Conservation (phyloP, 2,329 filamentous ascomycete genomes). For the Colletotrichum liaoningense region DNA sequence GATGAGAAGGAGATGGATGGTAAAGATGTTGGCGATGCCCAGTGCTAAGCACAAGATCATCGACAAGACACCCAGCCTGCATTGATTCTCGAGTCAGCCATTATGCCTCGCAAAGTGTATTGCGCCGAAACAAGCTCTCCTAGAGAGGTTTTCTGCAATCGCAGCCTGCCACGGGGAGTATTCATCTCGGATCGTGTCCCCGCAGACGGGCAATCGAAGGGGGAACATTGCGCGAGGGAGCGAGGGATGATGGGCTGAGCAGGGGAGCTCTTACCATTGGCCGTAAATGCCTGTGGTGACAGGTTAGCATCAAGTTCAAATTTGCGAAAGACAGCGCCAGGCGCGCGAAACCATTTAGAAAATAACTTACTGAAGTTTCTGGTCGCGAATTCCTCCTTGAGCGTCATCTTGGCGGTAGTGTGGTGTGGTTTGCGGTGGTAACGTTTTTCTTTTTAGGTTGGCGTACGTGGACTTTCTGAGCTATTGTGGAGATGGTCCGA, state of each 20-base stretch:
- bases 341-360: not conserved
- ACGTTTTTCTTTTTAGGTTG: slow-evolving; percentile 22
- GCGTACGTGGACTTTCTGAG: slow-evolving; percentile 35
- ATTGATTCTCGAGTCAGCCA: slow-evolving; percentile 37
- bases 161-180: not conserved
- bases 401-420: slow-evolving; percentile 67
- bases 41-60: slow-evolving; percentile 79
- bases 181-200: not conserved
- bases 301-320: slow-evolving; percentile 45
- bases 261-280: slow-evolving; percentile 71
- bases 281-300: slow-evolving; percentile 73
- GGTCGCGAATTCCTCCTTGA: slow-evolving; percentile 78
- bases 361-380: slow-evolving; percentile 78
- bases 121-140: not conserved
- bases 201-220: not conserved
- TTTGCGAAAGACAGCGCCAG: not conserved
- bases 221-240: not conserved
- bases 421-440: slow-evolving; percentile 16
- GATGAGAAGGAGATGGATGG: slow-evolving; percentile 59
- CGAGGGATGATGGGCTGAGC: not conserved
- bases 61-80: slow-evolving; percentile 75
- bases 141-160: not conserved
- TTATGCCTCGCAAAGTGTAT: slow-evolving; percentile 9
- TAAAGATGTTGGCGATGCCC: slow-evolving; percentile 76
- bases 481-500: slow-evolving; percentile 36